These are phyloP conservation scores for Mycena polygramma DNA, from an alignment of 768 basidiomycete genomes.

Conservation along the genomic window DNA sequence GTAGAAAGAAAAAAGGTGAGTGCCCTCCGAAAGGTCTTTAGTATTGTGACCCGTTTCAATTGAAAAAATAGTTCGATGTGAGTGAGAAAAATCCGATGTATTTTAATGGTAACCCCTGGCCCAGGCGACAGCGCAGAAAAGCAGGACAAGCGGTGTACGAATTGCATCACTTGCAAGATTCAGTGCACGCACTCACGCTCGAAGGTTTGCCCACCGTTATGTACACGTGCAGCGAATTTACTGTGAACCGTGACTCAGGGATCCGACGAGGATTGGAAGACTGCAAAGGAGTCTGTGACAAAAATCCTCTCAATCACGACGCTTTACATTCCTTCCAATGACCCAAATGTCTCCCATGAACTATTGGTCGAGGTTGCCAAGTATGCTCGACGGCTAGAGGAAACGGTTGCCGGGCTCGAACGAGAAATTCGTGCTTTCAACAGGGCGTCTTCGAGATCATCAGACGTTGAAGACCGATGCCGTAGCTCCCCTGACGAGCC, in stretches of 20 bases:
- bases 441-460: not conserved
- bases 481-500: not conserved
- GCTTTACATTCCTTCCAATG: conserved; percentile 15
- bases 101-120: no score
- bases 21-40: conserved; percentile 48
- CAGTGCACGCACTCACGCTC: conserved; percentile 70
- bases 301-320: conserved; percentile 16
- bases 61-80: conserved; percentile 33
- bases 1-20: conserved; percentile 14
- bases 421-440: conserved; percentile 35
- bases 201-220: conserved; percentile 52
- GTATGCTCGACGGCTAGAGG: conserved; percentile 27
- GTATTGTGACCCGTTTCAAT: conserved; percentile 16
- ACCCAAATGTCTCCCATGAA: conserved; percentile 1
- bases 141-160: conserved; percentile 67
- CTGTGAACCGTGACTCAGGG: not conserved
- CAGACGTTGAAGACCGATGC: not conserved
- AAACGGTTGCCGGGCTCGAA: conserved; percentile 7
- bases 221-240: conserved; percentile 33
- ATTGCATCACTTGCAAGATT: conserved; percentile 61
- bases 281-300: conserved; percentile 14
- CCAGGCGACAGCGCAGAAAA: conserved; percentile 71
- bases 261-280: not conserved
- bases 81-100: not conserved
- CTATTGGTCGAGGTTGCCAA: conserved; percentile 18